Percentiles rank a stretch among this genome's conserved stretches.
These are phyloP conservation scores for Echeveria elegans DNA, from an alignment of 164 flowering plant species.

Conservation along the genomic window DNA sequence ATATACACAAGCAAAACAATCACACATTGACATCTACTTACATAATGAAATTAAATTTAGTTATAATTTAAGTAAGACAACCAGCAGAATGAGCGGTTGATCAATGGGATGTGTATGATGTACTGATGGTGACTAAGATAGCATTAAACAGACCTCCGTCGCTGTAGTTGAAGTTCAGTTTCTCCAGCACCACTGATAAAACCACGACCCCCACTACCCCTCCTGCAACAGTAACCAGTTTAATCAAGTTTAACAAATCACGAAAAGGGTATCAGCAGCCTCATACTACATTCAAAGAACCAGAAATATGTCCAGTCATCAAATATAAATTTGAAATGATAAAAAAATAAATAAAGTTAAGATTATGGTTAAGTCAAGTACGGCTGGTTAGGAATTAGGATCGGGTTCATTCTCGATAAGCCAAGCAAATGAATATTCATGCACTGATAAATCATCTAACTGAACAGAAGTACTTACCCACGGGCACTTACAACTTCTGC, in stretches of 20 bases:
- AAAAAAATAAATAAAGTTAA: too few species aligned
- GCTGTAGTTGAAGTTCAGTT: slow-evolving; percentile 94
- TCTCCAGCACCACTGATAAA: slow-evolving; percentile 98
- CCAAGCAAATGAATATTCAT: neutral
- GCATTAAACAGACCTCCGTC: slow-evolving; percentile 52
- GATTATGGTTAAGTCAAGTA: too few species aligned
- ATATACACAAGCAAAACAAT: neutral
- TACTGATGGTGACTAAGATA: neutral
- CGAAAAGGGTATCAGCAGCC: too few species aligned
- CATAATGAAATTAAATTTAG: too few species aligned
- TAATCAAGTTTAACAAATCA: slow-evolving; percentile 12
- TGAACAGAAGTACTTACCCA: slow-evolving; percentile 45
- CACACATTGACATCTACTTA: neutral
- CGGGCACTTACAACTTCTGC: slow-evolving; percentile 98
- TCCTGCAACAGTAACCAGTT: slow-evolving; percentile 41
- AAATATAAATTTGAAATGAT: too few species aligned
- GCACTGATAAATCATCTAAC: neutral
- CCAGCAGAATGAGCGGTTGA: too few species aligned
- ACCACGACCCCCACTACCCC: slow-evolving; percentile 96
- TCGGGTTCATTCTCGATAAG: too few species aligned
- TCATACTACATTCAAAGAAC: too few species aligned
- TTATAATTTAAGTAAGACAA: too few species aligned
- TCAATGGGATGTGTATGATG: too few species aligned
- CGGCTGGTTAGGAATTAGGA: too few species aligned
- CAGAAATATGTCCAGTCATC: too few species aligned